phyloP scores from a whole-genome alignment of 2,329 filamentous ascomycete species.

The Blastomyces silverae region DNA sequence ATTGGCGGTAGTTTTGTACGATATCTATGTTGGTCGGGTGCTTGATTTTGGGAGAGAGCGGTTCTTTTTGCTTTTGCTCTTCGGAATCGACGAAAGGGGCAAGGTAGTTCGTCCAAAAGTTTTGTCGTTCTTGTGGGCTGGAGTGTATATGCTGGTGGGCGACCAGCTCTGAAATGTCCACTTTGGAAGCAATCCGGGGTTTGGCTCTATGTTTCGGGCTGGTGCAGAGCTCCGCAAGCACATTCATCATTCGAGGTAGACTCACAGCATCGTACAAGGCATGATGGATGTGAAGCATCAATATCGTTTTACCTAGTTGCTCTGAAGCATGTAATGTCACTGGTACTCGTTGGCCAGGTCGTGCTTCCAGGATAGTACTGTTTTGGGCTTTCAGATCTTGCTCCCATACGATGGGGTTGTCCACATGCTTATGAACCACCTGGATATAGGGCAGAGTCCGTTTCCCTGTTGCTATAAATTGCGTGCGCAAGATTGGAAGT shows the following conservation, averaged over 20 bases:
- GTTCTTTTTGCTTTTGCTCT: conserved; percentile 1
- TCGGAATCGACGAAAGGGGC: conserved; percentile 1
- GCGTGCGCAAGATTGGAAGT: conserved; percentile 62
- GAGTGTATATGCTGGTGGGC: conserved; percentile 29
- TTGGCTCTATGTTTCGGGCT: conserved; percentile 17
- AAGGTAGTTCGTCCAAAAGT: conserved; percentile 44
- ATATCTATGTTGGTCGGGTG: conserved; percentile 19
- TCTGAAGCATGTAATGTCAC: conserved; percentile 35
- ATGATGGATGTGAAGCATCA: conserved; percentile 65
- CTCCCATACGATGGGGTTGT: conserved; percentile 31
- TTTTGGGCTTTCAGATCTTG: conserved; percentile 21
- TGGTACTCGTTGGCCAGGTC: conserved; percentile 22
- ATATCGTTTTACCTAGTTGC: conserved; percentile 28
- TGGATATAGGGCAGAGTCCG: conserved; percentile 55
- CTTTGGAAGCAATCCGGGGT: conserved; percentile 18
- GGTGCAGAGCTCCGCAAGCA: conserved; percentile 44
- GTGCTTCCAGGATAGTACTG: conserved; percentile 19
- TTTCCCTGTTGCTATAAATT: conserved; percentile 51
- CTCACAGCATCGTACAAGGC: conserved; percentile 83
- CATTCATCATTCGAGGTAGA: conserved; percentile 56
- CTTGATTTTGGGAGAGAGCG: neutral
- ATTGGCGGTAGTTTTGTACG: conserved; percentile 42
- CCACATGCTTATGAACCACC: conserved; percentile 45
- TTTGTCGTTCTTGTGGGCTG: conserved; percentile 29
- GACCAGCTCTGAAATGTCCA: conserved; percentile 41